A percentile compares a stretch with the other conserved stretches of the same genome.
Conservation (phyloP, 2,329 filamentous ascomycete species). For the Colletotrichum trifolii region DNA sequence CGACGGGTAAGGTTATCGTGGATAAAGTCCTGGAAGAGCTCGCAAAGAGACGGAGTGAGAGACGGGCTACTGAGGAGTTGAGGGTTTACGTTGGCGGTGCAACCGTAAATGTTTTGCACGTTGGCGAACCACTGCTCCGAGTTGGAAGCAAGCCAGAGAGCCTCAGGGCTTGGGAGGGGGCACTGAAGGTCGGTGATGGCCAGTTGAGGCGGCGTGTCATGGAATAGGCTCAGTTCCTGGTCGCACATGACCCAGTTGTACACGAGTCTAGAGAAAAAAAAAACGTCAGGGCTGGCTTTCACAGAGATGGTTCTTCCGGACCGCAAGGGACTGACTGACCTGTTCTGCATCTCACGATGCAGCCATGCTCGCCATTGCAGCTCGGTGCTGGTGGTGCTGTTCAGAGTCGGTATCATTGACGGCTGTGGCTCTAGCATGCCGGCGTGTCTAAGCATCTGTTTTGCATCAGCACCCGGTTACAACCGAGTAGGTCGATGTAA, state of each 20-base stretch:
- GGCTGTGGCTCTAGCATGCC: slow-evolving; percentile 70
- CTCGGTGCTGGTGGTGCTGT: slow-evolving; percentile 56
- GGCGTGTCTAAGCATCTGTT: slow-evolving; percentile 74
- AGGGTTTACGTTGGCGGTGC: slow-evolving; percentile 59
- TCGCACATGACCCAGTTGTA: slow-evolving; percentile 82
- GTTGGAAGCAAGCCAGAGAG: slow-evolving; percentile 70
- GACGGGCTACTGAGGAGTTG: slow-evolving; percentile 62
- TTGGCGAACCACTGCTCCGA: slow-evolving; percentile 68
- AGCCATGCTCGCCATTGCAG: slow-evolving; percentile 73
- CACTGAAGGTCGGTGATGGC: slow-evolving; percentile 73
- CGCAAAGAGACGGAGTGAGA: slow-evolving; percentile 68
- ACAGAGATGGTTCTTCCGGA: not conserved
- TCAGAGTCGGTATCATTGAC: slow-evolving; percentile 55
- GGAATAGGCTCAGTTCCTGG: slow-evolving; percentile 75
- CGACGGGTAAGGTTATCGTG: slow-evolving; percentile 69
- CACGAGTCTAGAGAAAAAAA: slow-evolving; percentile 62
- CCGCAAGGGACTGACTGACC: slow-evolving; percentile 56
- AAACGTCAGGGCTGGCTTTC: slow-evolving; percentile 26
- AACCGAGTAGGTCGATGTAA: not conserved
- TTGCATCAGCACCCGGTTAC: not conserved
- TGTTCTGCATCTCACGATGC: slow-evolving; percentile 70
- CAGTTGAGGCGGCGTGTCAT: slow-evolving; percentile 71
- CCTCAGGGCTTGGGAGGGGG: slow-evolving; percentile 71
- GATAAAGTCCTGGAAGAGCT: slow-evolving; percentile 75
- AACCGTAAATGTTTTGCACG: slow-evolving; percentile 69